Conservation (phyloP, 2,329 filamentous ascomycete species). For the Pseudogymnoascus sp. region DNA sequence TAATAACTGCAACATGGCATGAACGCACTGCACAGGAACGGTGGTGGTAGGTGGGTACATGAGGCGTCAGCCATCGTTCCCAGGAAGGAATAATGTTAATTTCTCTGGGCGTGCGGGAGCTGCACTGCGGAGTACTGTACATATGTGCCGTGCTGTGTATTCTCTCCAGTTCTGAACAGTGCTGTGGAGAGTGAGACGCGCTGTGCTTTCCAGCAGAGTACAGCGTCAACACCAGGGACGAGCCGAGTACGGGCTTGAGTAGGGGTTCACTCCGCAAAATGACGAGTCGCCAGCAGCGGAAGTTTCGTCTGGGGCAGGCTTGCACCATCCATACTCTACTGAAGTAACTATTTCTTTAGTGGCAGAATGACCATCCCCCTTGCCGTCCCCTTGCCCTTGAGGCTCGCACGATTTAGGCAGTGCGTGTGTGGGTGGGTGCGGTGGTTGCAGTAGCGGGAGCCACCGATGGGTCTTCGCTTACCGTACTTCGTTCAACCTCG, state of each 20-base stretch:
- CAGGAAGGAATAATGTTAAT: background rate
- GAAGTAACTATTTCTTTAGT: background rate
- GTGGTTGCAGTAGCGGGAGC: background rate
- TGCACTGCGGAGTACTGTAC: background rate
- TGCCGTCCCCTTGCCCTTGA: background rate
- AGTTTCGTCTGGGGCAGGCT: background rate
- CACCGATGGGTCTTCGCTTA: background rate
- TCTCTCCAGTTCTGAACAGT: background rate
- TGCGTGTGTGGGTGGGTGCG: background rate
- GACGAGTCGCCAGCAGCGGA: background rate
- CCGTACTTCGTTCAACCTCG: background rate
- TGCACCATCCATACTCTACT: background rate
- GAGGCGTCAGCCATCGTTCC: background rate
- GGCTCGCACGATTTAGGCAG: background rate
- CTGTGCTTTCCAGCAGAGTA: background rate
- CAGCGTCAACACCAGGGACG: background rate
- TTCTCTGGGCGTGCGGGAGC: background rate
- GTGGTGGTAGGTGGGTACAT: background rate
- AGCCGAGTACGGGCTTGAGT: background rate
- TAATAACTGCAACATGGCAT: background rate
- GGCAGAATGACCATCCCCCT: background rate
- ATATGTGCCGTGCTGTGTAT: background rate
- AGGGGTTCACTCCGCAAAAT: background rate
- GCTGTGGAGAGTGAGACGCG: background rate
- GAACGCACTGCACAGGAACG: background rate